Evolutionary conservation across 768 basidiomycete genomes (phyloP).

Genomic region (Boletus coccyginus): DNA sequence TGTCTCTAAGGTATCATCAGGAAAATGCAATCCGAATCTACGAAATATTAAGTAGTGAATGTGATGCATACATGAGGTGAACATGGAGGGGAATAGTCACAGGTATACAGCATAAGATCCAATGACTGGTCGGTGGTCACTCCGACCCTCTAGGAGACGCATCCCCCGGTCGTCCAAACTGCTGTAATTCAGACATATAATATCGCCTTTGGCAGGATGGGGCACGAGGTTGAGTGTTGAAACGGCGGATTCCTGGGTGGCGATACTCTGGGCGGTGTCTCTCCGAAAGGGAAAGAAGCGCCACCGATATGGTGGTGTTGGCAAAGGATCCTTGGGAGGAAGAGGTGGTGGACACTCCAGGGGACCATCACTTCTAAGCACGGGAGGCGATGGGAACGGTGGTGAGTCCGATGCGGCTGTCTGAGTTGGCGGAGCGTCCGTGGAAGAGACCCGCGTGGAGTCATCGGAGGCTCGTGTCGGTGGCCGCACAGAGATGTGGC

Average conservation of each 20-base stretch:
- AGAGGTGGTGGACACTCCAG: conserved; percentile 27
- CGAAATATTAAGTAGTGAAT: conserved; percentile 1
- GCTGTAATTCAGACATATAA: conserved; percentile 68
- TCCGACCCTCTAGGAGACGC: conserved; percentile 71
- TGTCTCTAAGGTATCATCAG: conserved; percentile 17
- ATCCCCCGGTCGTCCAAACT: conserved; percentile 76
- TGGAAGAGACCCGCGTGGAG: conserved; percentile 17
- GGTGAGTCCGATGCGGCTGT: conserved; percentile 10
- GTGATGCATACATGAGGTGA: conserved; percentile 11
- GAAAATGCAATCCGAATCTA: conserved; percentile 5
- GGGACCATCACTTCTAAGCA: conserved; percentile 11
- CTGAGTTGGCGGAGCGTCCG: conserved; percentile 1
- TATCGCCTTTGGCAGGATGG: conserved; percentile 57
- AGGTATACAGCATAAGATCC: conserved; percentile 73
- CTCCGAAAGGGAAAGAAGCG: conserved; percentile 51
- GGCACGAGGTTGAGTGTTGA: conserved; percentile 21
- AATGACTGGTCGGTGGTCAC: conserved; percentile 85
- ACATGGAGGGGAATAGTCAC: conserved; percentile 25
- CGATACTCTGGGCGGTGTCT: conserved; percentile 31
- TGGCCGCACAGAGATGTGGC: conserved; percentile 4
- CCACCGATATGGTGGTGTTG: conserved; percentile 38
- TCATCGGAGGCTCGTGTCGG: conserved; percentile 9
- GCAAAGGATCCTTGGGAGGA: conserved; percentile 28
- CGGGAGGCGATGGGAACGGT: conserved; percentile 11
- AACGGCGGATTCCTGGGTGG: conserved; percentile 23